These are phyloP conservation scores for Sherardia arvensis DNA, from an alignment of 257 asterid genomes.

Conservation along the genomic window DNA sequence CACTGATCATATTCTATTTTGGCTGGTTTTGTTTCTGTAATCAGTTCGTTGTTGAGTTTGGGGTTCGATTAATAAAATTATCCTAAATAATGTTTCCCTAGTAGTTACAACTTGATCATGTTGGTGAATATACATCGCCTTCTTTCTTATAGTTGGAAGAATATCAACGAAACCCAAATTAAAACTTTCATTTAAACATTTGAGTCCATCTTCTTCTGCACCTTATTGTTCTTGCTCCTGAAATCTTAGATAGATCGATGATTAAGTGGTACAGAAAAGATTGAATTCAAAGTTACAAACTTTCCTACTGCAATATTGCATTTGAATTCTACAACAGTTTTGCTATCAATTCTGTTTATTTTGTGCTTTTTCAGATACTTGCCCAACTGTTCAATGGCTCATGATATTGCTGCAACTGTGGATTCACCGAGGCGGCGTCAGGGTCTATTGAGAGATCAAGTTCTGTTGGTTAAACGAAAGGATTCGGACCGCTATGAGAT, in stretches of 20 bases:
- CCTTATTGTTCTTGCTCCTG: background rate
- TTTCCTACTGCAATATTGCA: background rate
- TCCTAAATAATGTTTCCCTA: background rate
- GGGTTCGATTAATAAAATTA: background rate
- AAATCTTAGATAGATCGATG: background rate
- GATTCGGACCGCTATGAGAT: constrained; percentile 76
- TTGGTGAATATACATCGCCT: background rate
- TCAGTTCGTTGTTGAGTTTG: background rate
- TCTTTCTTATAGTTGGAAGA: background rate
- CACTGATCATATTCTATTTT: background rate
- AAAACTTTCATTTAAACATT: background rate
- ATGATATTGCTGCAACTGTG: constrained; percentile 30
- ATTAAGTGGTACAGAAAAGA: background rate
- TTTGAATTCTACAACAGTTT: background rate
- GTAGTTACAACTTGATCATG: background rate
- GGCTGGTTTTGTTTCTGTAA: background rate
- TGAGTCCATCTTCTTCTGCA: background rate
- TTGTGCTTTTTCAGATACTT: constrained; percentile 2
- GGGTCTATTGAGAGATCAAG: constrained; percentile 86
- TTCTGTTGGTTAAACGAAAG: constrained; percentile 68
- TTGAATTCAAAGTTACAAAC: background rate
- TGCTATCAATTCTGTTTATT: background rate
- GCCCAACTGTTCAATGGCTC: constrained; percentile 43
- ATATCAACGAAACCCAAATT: background rate
- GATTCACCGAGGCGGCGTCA: constrained; percentile 80